Conservation (phyloP, 2,329 filamentous ascomycete genomes). For the Monosporascus sp. region DNA sequence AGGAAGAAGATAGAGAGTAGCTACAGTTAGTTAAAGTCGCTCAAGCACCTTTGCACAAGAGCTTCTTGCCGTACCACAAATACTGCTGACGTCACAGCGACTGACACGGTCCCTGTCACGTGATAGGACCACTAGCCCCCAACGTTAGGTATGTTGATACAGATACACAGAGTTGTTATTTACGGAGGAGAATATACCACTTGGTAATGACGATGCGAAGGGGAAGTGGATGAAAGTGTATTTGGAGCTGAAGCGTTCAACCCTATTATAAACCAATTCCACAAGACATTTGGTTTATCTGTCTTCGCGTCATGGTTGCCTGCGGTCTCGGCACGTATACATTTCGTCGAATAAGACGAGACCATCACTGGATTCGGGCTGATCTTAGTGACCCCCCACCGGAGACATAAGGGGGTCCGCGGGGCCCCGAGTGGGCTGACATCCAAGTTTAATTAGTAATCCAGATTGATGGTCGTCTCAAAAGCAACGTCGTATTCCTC, state of each 20-base stretch:
- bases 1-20: not conserved
- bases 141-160: no score
- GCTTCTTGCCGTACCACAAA: not conserved
- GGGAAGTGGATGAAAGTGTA: no score
- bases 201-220: no score
- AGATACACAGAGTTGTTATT: no score
- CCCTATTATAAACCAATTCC: not conserved
- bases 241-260: no score
- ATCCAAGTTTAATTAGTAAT: no score
- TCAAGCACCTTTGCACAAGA: not conserved
- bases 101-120: not conserved
- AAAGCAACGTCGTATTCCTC: no score
- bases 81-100: not conserved
- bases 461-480: no score
- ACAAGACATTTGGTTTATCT: not conserved
- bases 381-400: not conserved
- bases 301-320: slow-evolving; percentile 15
- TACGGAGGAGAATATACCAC: no score
- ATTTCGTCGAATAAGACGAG: not conserved
- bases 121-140: no score
- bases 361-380: not conserved
- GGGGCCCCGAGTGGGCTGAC: not conserved
- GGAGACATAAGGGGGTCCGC: not conserved
- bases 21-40: no score
- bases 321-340: no score